These are phyloP conservation scores for Nitzschia sp. DNA, from an alignment of 108 stramenopile species.

Conservation along the genomic window DNA sequence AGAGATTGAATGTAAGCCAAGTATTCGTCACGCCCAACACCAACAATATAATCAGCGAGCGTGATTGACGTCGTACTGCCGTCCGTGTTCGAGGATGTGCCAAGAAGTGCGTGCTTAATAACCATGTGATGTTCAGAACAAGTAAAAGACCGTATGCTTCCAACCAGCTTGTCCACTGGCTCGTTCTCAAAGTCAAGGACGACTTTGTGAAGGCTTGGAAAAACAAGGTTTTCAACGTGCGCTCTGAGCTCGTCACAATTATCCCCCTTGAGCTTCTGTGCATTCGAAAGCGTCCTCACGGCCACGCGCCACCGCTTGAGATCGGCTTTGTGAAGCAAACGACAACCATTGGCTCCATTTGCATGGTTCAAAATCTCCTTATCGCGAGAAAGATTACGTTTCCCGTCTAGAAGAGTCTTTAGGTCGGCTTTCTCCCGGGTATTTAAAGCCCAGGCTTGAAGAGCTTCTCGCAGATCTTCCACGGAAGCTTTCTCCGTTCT, in stretches of 20 bases:
- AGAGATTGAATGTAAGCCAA: conserved; percentile 24
- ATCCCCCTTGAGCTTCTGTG: conserved; percentile 3
- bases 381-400: conserved; percentile 6
- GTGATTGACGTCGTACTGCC: not conserved
- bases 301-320: conserved; percentile 19
- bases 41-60: conserved; percentile 16
- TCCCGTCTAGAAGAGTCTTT: conserved; percentile 20
- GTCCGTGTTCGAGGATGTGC: not conserved
- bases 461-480: not conserved
- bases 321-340: conserved; percentile 29
- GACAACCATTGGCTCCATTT: not conserved
- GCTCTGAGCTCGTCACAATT: not conserved
- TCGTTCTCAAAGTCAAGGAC: conserved; percentile 25
- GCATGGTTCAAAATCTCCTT: conserved; percentile 17
- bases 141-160: conserved; percentile 25
- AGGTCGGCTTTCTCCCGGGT: conserved; percentile 6
- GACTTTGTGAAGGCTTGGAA: conserved; percentile 23
- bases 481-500: conserved; percentile 4
- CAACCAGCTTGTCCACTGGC: conserved; percentile 16
- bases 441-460: conserved; percentile 16
- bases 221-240: conserved; percentile 11
- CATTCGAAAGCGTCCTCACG: conserved; percentile 13
- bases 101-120: conserved; percentile 17
- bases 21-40: conserved; percentile 25
- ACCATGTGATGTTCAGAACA: conserved; percentile 29